Evolutionary conservation across 2,329 filamentous ascomycete genomes (phyloP).

Genomic region (Mollisiaceae sp.): DNA sequence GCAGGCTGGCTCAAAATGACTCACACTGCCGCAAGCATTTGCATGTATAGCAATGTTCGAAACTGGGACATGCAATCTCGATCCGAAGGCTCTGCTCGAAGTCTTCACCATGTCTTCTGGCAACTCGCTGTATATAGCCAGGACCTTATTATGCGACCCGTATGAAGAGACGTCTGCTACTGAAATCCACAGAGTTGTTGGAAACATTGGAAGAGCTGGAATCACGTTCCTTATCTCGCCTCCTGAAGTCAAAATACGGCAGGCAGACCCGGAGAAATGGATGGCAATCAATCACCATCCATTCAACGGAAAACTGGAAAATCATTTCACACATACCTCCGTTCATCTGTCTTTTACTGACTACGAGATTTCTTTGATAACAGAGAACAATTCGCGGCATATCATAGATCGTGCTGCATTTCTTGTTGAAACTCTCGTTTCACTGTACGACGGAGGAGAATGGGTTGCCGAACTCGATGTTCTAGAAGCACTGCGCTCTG

Average conservation of each 20-base stretch:
- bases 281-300: conserved; percentile 19
- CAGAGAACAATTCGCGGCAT: conserved; percentile 23
- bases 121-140: conserved; percentile 38
- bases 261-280: conserved; percentile 20
- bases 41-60: conserved; percentile 27
- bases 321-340: conserved; percentile 24
- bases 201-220: conserved; percentile 29
- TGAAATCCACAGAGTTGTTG: conserved; percentile 34
- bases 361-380: conserved; percentile 19
- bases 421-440: conserved; percentile 33
- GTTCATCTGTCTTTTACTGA: conserved; percentile 35
- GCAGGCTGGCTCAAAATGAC: background rate
- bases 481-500: conserved; percentile 19
- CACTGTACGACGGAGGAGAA: conserved; percentile 31
- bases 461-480: conserved; percentile 38
- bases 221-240: conserved; percentile 26
- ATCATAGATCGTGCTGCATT: conserved; percentile 27
- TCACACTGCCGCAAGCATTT: conserved; percentile 16
- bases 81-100: conserved; percentile 4
- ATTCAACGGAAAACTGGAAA: conserved; percentile 20
- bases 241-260: conserved; percentile 14
- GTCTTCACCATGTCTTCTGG: conserved; percentile 37
- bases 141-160: conserved; percentile 35
- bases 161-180: background rate
- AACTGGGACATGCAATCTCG: conserved; percentile 18